These are phyloP conservation scores for Chamaecrista fasciculata DNA, from an alignment of 306 rosid species.

Conservation along the genomic window DNA sequence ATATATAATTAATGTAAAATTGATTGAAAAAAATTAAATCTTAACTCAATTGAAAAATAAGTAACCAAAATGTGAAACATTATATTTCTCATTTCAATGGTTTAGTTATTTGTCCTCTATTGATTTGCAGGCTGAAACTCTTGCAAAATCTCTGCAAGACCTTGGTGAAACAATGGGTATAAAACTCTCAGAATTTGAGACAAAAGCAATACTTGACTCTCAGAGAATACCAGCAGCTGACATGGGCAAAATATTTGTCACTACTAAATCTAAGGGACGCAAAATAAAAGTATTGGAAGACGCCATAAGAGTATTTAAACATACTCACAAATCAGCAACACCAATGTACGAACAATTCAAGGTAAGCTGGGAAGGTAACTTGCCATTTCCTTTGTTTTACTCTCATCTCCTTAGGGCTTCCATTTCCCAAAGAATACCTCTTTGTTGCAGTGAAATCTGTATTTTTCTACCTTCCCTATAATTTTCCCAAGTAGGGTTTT, in stretches of 20 bases:
- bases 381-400: not conserved
- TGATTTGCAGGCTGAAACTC: constrained; percentile 76
- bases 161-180: constrained; percentile 87
- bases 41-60: too few species aligned
- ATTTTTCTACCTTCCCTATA: not conserved
- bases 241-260: constrained; percentile 74
- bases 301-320: constrained; percentile 60
- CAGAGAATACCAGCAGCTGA: constrained; percentile 71
- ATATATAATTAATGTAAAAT: too few species aligned
- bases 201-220: constrained; percentile 57
- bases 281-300: constrained; percentile 83
- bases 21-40: too few species aligned
- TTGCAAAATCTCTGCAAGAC: constrained; percentile 88
- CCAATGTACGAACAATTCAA: constrained; percentile 79
- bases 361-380: too few species aligned
- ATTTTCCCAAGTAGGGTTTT: not conserved
- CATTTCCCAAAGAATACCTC: not conserved
- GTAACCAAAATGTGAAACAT: too few species aligned
- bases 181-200: constrained; percentile 80
- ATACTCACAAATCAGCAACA: constrained; percentile 63
- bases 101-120: not conserved
- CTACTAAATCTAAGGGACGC: constrained; percentile 73
- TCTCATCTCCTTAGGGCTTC: not conserved
- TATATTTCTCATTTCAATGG: not conserved
- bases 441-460: not conserved